These are phyloP conservation scores for Sporothrix pallida DNA, from an alignment of 2,329 filamentous ascomycete genomes.

Conservation along the genomic window DNA sequence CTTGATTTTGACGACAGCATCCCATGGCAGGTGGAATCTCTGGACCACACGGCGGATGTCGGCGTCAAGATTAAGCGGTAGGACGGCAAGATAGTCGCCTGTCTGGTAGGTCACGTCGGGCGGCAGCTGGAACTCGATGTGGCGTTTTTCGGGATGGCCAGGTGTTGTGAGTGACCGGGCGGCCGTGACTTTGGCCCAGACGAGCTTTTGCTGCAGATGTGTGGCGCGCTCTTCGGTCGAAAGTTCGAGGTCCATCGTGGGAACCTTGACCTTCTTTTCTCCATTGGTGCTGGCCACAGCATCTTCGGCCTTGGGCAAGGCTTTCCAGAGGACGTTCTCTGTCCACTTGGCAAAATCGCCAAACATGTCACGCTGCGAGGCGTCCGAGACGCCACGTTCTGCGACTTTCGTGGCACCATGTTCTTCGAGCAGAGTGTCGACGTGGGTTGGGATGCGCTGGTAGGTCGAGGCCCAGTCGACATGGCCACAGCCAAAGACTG, in stretches of 20 bases:
- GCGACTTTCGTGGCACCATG: slow-evolving; percentile 56
- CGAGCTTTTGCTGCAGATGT: slow-evolving; percentile 52
- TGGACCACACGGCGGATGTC: slow-evolving; percentile 67
- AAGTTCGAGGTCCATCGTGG: slow-evolving; percentile 54
- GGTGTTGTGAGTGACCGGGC: slow-evolving; percentile 54
- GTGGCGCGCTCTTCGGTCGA: slow-evolving; percentile 50
- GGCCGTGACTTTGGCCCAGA: slow-evolving; percentile 61
- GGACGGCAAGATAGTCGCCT: slow-evolving; percentile 76
- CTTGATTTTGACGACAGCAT: slow-evolving; percentile 66
- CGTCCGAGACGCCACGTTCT: slow-evolving; percentile 63
- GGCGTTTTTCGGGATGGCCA: slow-evolving; percentile 54
- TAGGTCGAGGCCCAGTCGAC: slow-evolving; percentile 65
- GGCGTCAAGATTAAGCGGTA: slow-evolving; percentile 70
- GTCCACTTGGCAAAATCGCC: slow-evolving; percentile 71
- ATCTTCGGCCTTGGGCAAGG: slow-evolving; percentile 45
- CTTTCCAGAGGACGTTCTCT: slow-evolving; percentile 59
- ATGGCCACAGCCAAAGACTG: slow-evolving; percentile 70
- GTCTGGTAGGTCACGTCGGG: slow-evolving; percentile 68
- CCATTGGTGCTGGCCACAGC: slow-evolving; percentile 48
- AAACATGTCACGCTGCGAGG: slow-evolving; percentile 68
- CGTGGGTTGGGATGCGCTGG: slow-evolving; percentile 68
- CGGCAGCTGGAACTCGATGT: slow-evolving; percentile 71
- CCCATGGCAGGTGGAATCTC: slow-evolving; percentile 70
- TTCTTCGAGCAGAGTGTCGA: slow-evolving; percentile 61
- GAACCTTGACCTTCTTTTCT: not conserved